Evolutionary conservation across 257 asterid genomes (phyloP), one percentile per base, ranked within the genome.

Genomic region (Ilex aquifolium): DNA sequence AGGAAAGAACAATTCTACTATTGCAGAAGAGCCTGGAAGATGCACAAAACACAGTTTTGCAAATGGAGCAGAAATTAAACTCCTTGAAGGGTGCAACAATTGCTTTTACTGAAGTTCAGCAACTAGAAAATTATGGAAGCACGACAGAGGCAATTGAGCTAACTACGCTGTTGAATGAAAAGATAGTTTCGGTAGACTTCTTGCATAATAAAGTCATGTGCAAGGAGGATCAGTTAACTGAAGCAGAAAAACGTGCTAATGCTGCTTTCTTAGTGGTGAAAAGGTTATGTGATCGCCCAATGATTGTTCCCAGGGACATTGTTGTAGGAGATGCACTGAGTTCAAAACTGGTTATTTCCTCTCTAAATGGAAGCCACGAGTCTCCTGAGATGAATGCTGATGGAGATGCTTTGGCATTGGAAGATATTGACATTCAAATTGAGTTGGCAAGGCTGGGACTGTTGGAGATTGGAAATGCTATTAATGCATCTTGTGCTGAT

Each of bases 21-120:
- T 79, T 87, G 60, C 86, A 82, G 62, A 78, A 75, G 67, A 85
- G 86, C 70, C 71, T 90, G 83, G 95, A 85, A 85, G 95, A 82
- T 57, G 96, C 95, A 15, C 91, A 82, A 57, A 77, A 64, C 61
- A 77, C 82, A 46, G 80, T 90, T 71, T 39, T 77, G 73, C 79
- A 83, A 62, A 76, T 87, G 90, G 91, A 88, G 68, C 75, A 80
- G 60, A 85, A 90, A 65, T 67, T 90, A 71, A 61, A 67, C 65
- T 79, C 83, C 78, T 76, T 90, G 82, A 87, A 76, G 79, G 86
- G 82, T 58, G 97, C 88, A 63, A 68, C 95, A 13, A 65, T 83
- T 62, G 86, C 81, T 65, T 80, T 90, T 56, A 70, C 90, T 71
- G 90, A 78, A 68, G 68, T 66, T 74, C 88, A 83, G 80, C 83